These are phyloP conservation scores for Massariosphaeria phaeospora DNA, from an alignment of 495 filamentous ascomycete species.

Conservation along the genomic window DNA sequence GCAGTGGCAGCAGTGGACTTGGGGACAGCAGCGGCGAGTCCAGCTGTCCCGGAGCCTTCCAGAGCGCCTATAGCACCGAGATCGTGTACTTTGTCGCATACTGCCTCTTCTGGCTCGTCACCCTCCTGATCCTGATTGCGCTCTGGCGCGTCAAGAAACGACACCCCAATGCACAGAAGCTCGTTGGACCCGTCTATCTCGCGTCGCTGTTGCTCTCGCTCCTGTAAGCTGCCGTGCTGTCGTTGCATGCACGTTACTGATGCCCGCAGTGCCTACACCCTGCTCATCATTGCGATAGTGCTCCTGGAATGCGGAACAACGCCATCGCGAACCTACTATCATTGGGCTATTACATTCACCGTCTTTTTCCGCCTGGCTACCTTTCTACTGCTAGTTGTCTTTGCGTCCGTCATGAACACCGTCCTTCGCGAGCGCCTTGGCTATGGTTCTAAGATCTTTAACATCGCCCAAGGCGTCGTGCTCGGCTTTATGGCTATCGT, in stretches of 20 bases:
- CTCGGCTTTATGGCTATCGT: slow-evolving; percentile 16
- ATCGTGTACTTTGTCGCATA: slow-evolving; percentile 8
- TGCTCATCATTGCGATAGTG: slow-evolving; percentile 11
- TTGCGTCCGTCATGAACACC: slow-evolving; percentile 11
- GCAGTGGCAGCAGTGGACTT: slow-evolving; percentile 3
- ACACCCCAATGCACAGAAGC: slow-evolving; percentile 1
- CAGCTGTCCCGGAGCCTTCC: slow-evolving; percentile 12
- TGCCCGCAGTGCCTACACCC: neutral
- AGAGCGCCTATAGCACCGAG: neutral
- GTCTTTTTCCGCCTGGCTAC: slow-evolving; percentile 13
- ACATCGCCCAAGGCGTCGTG: slow-evolving; percentile 2
- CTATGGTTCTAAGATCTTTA: neutral
- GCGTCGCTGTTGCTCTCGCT: neutral
- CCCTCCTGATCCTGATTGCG: neutral
- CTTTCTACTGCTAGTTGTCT: slow-evolving; percentile 14
- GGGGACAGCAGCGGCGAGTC: neutral
- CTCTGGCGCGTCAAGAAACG: neutral
- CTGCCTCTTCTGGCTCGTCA: slow-evolving; percentile 20
- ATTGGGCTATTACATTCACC: slow-evolving; percentile 1
- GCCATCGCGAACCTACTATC: neutral
- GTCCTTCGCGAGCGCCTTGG: slow-evolving; percentile 1
- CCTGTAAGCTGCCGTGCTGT: neutral
- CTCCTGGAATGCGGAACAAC: slow-evolving; percentile 10
- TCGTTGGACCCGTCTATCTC: slow-evolving; percentile 1
- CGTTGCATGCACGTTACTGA: neutral